Conservation (phyloP, 768 basidiomycete genomes). For the Russula abietina region DNA sequence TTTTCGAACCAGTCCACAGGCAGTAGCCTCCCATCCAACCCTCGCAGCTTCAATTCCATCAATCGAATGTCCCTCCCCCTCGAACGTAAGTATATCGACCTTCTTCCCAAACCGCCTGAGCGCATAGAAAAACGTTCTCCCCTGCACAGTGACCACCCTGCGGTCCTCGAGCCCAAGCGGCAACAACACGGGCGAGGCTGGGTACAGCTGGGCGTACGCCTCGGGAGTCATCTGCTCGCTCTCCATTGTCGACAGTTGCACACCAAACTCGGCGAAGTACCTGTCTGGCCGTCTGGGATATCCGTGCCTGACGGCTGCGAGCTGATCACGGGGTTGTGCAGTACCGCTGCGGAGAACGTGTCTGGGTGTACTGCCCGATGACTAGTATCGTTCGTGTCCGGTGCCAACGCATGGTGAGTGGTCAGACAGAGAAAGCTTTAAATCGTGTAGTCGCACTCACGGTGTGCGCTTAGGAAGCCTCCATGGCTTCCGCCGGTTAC, state of each 20-base stretch:
- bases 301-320: constrained; percentile 30
- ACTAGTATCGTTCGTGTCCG: constrained; percentile 22
- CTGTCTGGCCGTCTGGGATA: constrained; percentile 38
- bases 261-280: constrained; percentile 30
- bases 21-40: constrained; percentile 21
- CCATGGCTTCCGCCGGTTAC: constrained; percentile 33
- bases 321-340: constrained; percentile 34
- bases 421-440: not conserved
- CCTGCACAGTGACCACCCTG: constrained; percentile 32
- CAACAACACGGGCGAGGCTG: constrained; percentile 31
- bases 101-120: constrained; percentile 28
- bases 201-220: constrained; percentile 24
- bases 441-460: constrained; percentile 15
- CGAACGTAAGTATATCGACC: constrained; percentile 31
- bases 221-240: constrained; percentile 21
- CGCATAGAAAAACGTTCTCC: constrained; percentile 31
- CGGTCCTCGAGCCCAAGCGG: constrained; percentile 31
- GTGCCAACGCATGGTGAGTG: not conserved
- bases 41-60: constrained; percentile 27
- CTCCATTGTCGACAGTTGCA: constrained; percentile 13
- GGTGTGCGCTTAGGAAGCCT: constrained; percentile 29
- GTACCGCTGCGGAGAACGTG: constrained; percentile 30
- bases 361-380: constrained; percentile 30
- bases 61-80: constrained; percentile 32
- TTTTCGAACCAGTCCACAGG: constrained; percentile 19